These are phyloP conservation scores for Ophiostoma perfectum DNA, from an alignment of 2,329 filamentous ascomycete genomes.

Conservation along the genomic window DNA sequence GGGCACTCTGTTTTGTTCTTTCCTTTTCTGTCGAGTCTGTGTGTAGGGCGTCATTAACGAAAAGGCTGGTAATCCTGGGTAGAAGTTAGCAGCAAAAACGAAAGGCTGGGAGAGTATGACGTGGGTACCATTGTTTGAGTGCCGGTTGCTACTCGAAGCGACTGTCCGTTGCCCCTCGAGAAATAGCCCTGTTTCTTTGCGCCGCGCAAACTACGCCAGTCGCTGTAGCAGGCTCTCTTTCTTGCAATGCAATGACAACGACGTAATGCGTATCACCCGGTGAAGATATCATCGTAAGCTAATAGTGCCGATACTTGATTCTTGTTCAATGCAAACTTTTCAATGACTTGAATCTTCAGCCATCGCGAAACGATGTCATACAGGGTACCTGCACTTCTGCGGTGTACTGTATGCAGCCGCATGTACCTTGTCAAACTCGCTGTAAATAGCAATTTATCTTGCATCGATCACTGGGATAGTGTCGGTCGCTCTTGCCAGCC, in stretches of 20 bases:
- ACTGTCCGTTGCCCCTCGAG: slow-evolving; percentile 1
- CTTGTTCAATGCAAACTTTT: not conserved
- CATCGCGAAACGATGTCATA: not conserved
- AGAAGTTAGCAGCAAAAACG: not conserved
- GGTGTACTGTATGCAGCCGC: not conserved
- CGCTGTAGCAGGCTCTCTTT: not conserved
- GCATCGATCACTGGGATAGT: not conserved
- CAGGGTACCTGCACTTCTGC: not conserved
- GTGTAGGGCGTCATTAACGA: not conserved
- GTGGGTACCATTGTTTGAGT: not conserved
- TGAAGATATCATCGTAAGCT: not conserved
- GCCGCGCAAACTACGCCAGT: not conserved
- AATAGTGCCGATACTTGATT: no score
- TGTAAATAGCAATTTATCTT: not conserved
- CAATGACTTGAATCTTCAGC: not conserved
- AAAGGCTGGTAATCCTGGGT: slow-evolving; percentile 1
- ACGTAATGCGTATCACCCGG: not conserved
- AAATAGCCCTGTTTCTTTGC: slow-evolving; percentile 1
- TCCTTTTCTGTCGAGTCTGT: not conserved
- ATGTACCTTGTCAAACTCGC: not conserved
- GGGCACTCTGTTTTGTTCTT: slow-evolving; percentile 4
- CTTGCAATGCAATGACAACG: not conserved
- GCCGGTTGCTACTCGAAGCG: not conserved
- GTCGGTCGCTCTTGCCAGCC: not conserved
- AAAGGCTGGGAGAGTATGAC: not conserved